Conservation (phyloP, 768 basidiomycete species). For the Mycena haematopus region DNA sequence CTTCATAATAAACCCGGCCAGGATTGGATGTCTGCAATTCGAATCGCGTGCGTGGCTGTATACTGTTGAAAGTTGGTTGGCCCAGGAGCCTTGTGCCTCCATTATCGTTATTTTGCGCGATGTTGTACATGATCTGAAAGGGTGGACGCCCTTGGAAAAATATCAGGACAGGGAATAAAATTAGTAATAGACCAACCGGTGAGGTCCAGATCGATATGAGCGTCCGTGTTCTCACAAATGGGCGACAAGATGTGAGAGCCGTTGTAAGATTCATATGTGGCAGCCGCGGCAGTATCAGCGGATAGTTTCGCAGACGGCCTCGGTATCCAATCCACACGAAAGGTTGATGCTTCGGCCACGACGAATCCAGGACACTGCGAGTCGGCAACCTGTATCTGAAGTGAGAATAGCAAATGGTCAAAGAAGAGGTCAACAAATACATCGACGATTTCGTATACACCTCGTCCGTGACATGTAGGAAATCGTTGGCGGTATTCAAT, state of each 20-base stretch:
- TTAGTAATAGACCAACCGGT: conserved; percentile 47
- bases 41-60: conserved; percentile 80
- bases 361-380: conserved; percentile 85
- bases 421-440: conserved; percentile 50
- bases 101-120: conserved; percentile 70
- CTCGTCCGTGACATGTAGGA: conserved; percentile 78
- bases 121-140: conserved; percentile 91
- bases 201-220: conserved; percentile 85
- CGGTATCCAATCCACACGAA: conserved; percentile 79
- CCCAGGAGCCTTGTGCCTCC: conserved; percentile 76
- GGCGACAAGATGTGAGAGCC: conserved; percentile 77
- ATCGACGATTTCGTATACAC: conserved; percentile 74
- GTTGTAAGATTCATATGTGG: conserved; percentile 66
- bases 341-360: conserved; percentile 62
- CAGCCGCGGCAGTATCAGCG: conserved; percentile 50
- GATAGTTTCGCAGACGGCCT: conserved; percentile 78
- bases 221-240: conserved; percentile 83
- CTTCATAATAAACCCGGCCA: conserved; percentile 88
- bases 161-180: conserved; percentile 2
- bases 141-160: conserved; percentile 75
- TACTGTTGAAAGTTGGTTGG: conserved; percentile 84
- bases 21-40: conserved; percentile 79
- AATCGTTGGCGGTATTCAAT: conserved; percentile 69
- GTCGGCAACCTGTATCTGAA: conserved; percentile 69
- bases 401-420: conserved; percentile 4